Evolutionary conservation across 2,329 filamentous ascomycete genomes (phyloP), one percentile per base, ranked within the genome.

Genomic region (Penicillium sclerotiorum): DNA sequence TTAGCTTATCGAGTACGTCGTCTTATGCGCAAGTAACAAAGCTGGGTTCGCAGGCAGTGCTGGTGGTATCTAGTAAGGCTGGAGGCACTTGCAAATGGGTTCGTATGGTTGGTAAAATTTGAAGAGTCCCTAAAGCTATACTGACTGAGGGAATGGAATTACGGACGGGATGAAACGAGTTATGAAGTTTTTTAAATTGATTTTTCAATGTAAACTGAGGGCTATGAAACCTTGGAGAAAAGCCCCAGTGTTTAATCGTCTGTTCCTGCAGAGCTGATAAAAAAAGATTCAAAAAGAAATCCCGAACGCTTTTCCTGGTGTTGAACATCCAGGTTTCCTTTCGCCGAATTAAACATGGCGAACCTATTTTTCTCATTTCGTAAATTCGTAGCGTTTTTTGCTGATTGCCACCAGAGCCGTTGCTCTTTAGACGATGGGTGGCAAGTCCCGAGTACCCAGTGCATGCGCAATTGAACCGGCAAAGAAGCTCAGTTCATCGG

Each of bases 401-500:
- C 20, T 47, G 33, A 21, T 18, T 45, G 36, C 21, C 13, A 28
- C 8, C 33, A 22, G 27, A 37, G 32, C 41, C 7, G 44, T 39
- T 36, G n/a, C 15, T 3, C 7, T 18, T 49, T 22, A 49, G 13
- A 32, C 46, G 12, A 41, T 28, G 28, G 46, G 15, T 8, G 46
- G 56, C 41, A 58, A 51, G 37, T 56, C 51, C 44, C 59, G 52
- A 15, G 50, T 56, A 17, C 55, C 58, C 25, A 73, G 57, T 2
- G 68, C 68, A 47, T 70, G 67, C 6, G 59, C 62, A 39, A 73
- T 58, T 15, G 68, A 69, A 12, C 70, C 68, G 11, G 72, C 70
- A 40, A 74, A 70, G 52, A 73, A 74, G 47, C 67, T 66, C 28
- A 73, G 56, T 43, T 74, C 68, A 48, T 73, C 68, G 12, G 66